These are phyloP conservation scores for Fusarium subglutinans DNA, from an alignment of 2,329 filamentous ascomycete species.

Conservation along the genomic window DNA sequence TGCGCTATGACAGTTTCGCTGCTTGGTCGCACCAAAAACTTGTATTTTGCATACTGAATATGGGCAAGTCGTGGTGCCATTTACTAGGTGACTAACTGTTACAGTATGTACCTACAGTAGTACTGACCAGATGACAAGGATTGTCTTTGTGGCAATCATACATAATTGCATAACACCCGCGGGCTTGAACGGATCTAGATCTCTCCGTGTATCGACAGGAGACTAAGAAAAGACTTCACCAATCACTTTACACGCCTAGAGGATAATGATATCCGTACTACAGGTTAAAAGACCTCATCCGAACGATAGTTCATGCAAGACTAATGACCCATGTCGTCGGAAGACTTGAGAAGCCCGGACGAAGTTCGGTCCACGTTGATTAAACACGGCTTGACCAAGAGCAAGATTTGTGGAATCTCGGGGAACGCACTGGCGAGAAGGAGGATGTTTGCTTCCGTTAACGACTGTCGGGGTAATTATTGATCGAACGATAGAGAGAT, in stretches of 20 bases:
- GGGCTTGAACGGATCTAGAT: not conserved
- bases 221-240: not conserved
- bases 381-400: not conserved
- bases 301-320: not conserved
- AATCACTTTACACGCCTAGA: not conserved
- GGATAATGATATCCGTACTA: not conserved
- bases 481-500: not conserved
- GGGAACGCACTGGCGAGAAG: not conserved
- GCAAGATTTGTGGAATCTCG: not conserved
- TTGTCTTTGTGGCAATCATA: not conserved
- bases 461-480: conserved; percentile 15
- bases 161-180: not conserved
- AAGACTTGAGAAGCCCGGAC: not conserved
- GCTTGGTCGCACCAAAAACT: not conserved
- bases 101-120: not conserved
- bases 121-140: not conserved
- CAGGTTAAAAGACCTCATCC: not conserved
- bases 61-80: not conserved
- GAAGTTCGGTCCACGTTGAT: not conserved
- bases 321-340: not conserved
- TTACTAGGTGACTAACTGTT: not conserved
- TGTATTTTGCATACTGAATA: not conserved
- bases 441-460: not conserved
- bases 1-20: not conserved
- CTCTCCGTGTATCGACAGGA: not conserved